Base-by-base conservation (phyloP, 306 rosid species). In the Trichosanthes truncata region DNA sequence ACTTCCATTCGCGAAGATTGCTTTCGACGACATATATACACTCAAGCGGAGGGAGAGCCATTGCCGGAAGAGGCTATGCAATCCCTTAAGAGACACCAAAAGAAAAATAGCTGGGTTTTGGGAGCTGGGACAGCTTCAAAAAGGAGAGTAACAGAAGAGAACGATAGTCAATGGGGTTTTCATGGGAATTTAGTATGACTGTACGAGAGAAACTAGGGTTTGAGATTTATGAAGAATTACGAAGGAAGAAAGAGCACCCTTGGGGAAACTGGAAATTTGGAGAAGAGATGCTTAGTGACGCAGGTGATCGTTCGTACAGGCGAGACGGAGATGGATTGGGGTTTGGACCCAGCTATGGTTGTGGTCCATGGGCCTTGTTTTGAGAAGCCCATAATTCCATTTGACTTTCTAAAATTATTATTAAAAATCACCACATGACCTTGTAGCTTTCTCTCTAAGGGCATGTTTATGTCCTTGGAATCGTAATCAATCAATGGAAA, bases 1-100 rank as follows among this genome's bases (percentile, higher is more conserved):
- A 84, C 89, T 65, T 90, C 98, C 97, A 95, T 89, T 95, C 97
- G 77, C 96, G 97, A 86, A 92, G 84, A 77, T 83, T 83, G 62
- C 86, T 96, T 36, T 92, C 93, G 18, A 87, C 87, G 15, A 92
- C 89, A 83, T 84, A 89, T 13, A 78, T 60, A 81, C 96, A 87
- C 89, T 89, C 91, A 80, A 87, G 71, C 53, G 92, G 81, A 11
- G 93, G 96, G 74, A 91, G 91, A 82, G 97, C 89, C 98, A 95
- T 95, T 80, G 81, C 79, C 78, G 49, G 45, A 67, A 77, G 74
- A 79, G 43, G 40, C 80, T 35, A 65, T 31, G 14, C 84, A 79
- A 83, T 78, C 84, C 87, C 89, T 74, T 25, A 75, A 78, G 61
- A 48, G 41, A 73, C 59, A 40, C 41, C 25, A 5, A 10, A 7